Conservation (phyloP, 2,329 filamentous ascomycete genomes). For the Penicillium sp. region DNA sequence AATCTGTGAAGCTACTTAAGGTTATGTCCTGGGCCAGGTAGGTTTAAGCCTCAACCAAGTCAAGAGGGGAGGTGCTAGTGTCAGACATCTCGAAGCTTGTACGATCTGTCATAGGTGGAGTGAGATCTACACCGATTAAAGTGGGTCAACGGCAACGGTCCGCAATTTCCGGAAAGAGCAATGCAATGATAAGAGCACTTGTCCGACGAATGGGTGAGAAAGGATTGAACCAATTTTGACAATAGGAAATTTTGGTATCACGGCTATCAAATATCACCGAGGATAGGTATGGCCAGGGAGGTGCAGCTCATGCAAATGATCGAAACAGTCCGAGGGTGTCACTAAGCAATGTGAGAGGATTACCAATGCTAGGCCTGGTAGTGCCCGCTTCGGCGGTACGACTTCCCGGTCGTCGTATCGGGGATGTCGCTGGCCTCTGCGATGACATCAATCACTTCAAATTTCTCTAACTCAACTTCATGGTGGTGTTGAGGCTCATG, state of each 20-base stretch:
- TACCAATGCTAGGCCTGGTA: neutral
- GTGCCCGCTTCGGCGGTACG: neutral
- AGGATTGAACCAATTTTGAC: neutral
- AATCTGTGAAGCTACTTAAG: neutral
- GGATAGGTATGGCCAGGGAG: neutral
- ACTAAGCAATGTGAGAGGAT: neutral
- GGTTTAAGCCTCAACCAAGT: neutral
- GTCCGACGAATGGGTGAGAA: neutral
- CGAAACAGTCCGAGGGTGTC: neutral
- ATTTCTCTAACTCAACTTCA: neutral
- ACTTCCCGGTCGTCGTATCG: neutral
- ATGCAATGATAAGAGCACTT: neutral
- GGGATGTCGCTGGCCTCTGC: neutral
- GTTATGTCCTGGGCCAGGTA: neutral
- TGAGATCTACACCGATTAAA: slow-evolving; percentile 4
- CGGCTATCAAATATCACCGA: neutral
- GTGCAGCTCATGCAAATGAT: neutral
- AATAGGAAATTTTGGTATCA: neutral
- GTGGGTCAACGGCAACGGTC: slow-evolving; percentile 9
- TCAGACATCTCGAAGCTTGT: neutral
- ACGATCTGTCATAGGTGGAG: neutral
- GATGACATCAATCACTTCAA: neutral
- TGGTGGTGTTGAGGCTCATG: neutral
- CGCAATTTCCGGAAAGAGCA: neutral
- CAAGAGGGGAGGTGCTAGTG: neutral